Evolutionary conservation across 768 basidiomycete species (phyloP).

Genomic region (Lentinula aciculospora): DNA sequence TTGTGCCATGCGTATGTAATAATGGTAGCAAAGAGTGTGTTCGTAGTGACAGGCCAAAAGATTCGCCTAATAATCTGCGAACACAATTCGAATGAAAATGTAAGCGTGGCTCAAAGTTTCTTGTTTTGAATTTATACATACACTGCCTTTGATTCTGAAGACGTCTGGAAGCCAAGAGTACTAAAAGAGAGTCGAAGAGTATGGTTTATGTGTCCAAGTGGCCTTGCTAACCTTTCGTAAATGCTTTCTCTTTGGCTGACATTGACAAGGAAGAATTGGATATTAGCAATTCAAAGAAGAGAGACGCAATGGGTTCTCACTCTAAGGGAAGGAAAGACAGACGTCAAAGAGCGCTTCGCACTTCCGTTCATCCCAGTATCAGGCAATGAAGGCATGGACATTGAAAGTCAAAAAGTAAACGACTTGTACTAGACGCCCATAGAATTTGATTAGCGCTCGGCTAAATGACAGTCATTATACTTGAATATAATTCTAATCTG

Average conservation of each 20-base stretch:
- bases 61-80: constrained; percentile 65
- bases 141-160: constrained; percentile 76
- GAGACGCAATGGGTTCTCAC: constrained; percentile 23
- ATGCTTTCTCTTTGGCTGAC: constrained; percentile 41
- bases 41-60: constrained; percentile 77
- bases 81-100: neutral
- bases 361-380: neutral
- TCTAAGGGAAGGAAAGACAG: neutral
- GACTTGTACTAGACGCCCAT: too few relatives aligned
- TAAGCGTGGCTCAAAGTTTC: neutral
- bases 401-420: too few relatives aligned
- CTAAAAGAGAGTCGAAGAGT: constrained; percentile 24
- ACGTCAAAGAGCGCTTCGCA: neutral
- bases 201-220: neutral
- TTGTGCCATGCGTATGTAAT: constrained; percentile 54
- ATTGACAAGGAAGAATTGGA: neutral
- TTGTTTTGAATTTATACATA: constrained; percentile 28
- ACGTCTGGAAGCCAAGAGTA: constrained; percentile 92
- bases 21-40: constrained; percentile 65
- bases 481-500: too few relatives aligned
- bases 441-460: neutral
- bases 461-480: too few relatives aligned
- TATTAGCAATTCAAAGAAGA: constrained; percentile 20
- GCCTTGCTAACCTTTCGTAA: constrained; percentile 43
- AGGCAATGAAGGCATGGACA: neutral